These are phyloP conservation scores for Paecilomyces formosus DNA, from an alignment of 2,329 filamentous ascomycete species.

Conservation along the genomic window DNA sequence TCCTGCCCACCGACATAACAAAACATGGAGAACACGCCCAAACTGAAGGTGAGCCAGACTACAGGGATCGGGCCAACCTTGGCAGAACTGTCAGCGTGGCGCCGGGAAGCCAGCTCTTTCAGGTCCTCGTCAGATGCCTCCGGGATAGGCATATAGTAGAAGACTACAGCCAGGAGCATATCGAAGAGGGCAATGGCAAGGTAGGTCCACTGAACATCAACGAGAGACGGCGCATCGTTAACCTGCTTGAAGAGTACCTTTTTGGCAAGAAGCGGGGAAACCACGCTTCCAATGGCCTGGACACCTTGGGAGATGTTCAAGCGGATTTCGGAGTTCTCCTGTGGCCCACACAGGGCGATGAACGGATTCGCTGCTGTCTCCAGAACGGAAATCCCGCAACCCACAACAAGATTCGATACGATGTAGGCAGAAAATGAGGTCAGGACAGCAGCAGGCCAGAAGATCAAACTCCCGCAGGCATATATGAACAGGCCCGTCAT, in stretches of 20 bases:
- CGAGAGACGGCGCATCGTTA: constrained; percentile 43
- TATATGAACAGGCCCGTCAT: constrained; percentile 56
- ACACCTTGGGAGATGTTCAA: constrained; percentile 55
- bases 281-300: constrained; percentile 53
- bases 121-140: constrained; percentile 56
- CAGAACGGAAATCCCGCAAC: constrained; percentile 51
- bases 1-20: constrained; percentile 58
- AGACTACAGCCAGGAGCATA: constrained; percentile 50
- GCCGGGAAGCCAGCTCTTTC: constrained; percentile 46
- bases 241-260: constrained; percentile 50
- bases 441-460: constrained; percentile 59
- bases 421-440: constrained; percentile 54
- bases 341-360: constrained; percentile 54
- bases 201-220: constrained; percentile 59
- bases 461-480: constrained; percentile 53
- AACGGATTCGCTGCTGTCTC: constrained; percentile 57
- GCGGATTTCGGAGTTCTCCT: constrained; percentile 52
- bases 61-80: constrained; percentile 40
- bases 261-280: constrained; percentile 53
- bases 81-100: constrained; percentile 43
- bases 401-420: constrained; percentile 57
- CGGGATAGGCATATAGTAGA: constrained; percentile 55
- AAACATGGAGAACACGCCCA: constrained; percentile 50
- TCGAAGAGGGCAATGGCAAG: constrained; percentile 57
- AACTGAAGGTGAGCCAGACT: constrained; percentile 49